phyloP scores from a whole-genome alignment of 257 asterid species.

The Paraleonurus japonicus region DNA sequence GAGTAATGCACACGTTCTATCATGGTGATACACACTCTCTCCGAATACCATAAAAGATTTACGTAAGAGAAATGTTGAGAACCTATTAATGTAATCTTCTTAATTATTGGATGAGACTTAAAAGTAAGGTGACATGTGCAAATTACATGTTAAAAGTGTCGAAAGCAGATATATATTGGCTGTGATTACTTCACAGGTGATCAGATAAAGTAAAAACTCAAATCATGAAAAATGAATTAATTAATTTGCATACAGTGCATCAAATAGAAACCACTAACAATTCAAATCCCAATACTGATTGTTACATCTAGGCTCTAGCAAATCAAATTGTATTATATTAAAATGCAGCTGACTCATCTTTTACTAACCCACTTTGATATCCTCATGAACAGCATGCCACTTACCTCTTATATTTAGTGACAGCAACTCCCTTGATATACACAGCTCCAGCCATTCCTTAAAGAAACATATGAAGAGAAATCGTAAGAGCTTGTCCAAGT shows the following conservation, averaged over 20 bases:
- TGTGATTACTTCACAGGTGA: neutral
- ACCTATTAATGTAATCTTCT: neutral
- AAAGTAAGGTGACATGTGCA: conserved; percentile 12
- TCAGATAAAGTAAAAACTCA: conserved; percentile 1
- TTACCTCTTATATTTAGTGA: conserved; percentile 89
- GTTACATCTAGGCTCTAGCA: conserved; percentile 11
- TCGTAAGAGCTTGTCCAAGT: conserved; percentile 1
- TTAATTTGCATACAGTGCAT: neutral
- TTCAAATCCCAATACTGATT: neutral
- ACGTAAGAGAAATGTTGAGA: neutral
- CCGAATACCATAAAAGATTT: neutral
- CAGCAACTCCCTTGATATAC: conserved; percentile 90
- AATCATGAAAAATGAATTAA: conserved; percentile 1
- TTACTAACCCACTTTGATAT: neutral
- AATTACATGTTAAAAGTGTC: neutral
- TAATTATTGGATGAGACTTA: neutral
- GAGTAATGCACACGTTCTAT: neutral
- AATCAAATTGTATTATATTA: neutral
- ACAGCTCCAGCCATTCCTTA: conserved; percentile 99
- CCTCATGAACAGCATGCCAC: conserved; percentile 20
- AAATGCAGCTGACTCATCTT: conserved; percentile 7
- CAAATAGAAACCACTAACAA: conserved; percentile 13
- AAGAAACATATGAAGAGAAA: conserved; percentile 15
- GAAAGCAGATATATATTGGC: neutral
- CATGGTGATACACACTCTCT: neutral